A percentile compares a stretch with the other conserved stretches of the same genome.
phyloP scores from a whole-genome alignment of 495 filamentous ascomycete genomes.

The Talaromyces borbonicus region DNA sequence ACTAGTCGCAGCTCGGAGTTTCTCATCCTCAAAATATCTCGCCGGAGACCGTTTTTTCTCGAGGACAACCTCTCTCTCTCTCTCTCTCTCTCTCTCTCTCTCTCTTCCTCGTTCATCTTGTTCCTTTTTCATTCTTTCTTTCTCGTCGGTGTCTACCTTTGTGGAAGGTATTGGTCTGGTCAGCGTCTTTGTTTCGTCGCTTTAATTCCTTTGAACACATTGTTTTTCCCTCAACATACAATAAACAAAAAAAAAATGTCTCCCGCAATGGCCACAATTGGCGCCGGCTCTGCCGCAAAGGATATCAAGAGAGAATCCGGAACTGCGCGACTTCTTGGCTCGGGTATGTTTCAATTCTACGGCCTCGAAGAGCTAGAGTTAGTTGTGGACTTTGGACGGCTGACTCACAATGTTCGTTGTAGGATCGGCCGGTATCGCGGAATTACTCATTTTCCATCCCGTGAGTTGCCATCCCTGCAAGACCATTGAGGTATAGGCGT shows the following conservation, averaged over 20 bases:
- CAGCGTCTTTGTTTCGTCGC: too few relatives aligned
- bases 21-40: neutral
- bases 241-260: too few relatives aligned
- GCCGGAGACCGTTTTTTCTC: neutral
- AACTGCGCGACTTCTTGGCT: constrained; percentile 76
- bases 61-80: too few relatives aligned
- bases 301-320: constrained; percentile 82
- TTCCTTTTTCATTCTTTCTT: neutral
- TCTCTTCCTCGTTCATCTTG: constrained; percentile 7
- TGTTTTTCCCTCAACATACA: too few relatives aligned
- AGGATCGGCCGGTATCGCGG: constrained; percentile 93
- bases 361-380: neutral
- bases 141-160: neutral
- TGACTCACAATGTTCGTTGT: too few relatives aligned
- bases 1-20: neutral
- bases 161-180: too few relatives aligned
- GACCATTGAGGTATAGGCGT: neutral
- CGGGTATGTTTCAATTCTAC: constrained; percentile 48
- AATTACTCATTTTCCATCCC: constrained; percentile 93
- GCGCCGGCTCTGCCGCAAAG: constrained; percentile 45
- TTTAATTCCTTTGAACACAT: too few relatives aligned
- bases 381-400: constrained; percentile 17
- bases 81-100: neutral
- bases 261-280: constrained; percentile 35
- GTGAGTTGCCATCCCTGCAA: constrained; percentile 38